Conservation (phyloP, 345 rosid genomes). For the Bruguiera sexangula region DNA sequence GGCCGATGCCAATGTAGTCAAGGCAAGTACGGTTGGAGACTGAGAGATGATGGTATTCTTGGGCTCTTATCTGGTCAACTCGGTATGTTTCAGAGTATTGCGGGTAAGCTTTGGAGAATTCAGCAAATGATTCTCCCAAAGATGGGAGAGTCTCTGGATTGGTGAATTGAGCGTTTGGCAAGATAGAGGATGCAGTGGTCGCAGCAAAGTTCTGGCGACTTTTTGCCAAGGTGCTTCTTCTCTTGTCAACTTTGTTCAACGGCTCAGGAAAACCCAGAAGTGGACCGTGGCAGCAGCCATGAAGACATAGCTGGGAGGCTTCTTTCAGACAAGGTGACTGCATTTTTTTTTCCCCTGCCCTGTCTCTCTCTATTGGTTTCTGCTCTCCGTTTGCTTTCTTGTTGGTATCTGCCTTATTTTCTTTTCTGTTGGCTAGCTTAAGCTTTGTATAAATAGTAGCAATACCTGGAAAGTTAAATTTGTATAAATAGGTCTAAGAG, state of each 20-base stretch:
- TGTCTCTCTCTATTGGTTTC: conserved; percentile 7
- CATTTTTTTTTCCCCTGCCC: conserved; percentile 23
- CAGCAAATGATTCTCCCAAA: conserved; percentile 50
- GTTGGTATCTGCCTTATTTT: neutral
- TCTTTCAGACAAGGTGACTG: conserved; percentile 42
- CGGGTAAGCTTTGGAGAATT: conserved; percentile 64
- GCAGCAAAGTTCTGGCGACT: conserved; percentile 62
- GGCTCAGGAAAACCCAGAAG: conserved; percentile 32
- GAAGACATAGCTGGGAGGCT: conserved; percentile 42
- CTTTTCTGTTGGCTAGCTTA: neutral
- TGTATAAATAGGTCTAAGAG: no score
- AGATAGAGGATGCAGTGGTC: conserved; percentile 55
- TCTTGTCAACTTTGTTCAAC: conserved; percentile 26
- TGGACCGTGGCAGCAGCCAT: conserved; percentile 64
- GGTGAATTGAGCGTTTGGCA: conserved; percentile 68
- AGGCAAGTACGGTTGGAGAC: conserved; percentile 66
- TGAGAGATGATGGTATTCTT: conserved; percentile 67
- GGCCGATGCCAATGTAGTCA: conserved; percentile 87
- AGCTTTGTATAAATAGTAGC: neutral
- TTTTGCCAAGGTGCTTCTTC: conserved; percentile 50
- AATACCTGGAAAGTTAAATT: no score
- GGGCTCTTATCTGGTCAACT: conserved; percentile 61
- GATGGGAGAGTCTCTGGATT: conserved; percentile 82
- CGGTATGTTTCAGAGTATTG: conserved; percentile 49
- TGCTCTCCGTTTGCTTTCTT: conserved; percentile 3